Base-by-base conservation (phyloP, 176 grass and related monocot genomes). In the Eremochloa ophiuroides region DNA sequence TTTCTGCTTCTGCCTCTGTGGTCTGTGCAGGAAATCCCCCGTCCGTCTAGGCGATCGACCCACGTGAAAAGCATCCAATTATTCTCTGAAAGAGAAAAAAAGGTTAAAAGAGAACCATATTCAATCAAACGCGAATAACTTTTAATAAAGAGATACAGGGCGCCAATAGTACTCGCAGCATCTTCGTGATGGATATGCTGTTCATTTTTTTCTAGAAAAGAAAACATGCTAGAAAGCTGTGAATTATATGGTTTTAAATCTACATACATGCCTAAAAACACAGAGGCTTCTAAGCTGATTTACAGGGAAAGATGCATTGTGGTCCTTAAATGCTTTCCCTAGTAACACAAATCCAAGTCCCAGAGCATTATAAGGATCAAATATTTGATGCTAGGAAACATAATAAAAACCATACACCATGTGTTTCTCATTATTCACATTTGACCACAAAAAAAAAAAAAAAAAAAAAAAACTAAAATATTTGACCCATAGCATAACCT, bases 151-250 rank as follows among this genome's bases (percentile, higher is more conserved):
- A 77, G 73, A 72, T 50, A 77, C 58, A 7, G 29, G 18, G 58
- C 82, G 29, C 20, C 33, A 58, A 81, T 48, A 80, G 43, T 10
- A 74, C 18, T 66, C 66, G 59, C 76, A 62, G 62, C 75, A 88
- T 79, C 60, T 67, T 17, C 7, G 16, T 3, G 27, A 37, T 85
- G 83, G 56, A 61, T 61, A 22, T 17, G 51, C 35, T 61, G 35
- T 77, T 70, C 62, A 58, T 16, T 20, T 37, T 69, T 18, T 50
- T 50, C 55, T 10, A 66, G 26, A 41, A 72, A 23, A 58, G 40
- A 25, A 59, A 20, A 23, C 17, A 65, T 2, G 22, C 22, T 20
- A 15, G n/a, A 47, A 56, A 69, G 1, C 38, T 22, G 7, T 35
- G 22, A 41, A 56, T 20, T 80, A 13, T 62, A 46, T 74, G 8